Evolutionary conservation across 75 land plant genomes (phyloP), one percentile per base, ranked within the genome.

Genomic region (Adiantum capillusveneris): DNA sequence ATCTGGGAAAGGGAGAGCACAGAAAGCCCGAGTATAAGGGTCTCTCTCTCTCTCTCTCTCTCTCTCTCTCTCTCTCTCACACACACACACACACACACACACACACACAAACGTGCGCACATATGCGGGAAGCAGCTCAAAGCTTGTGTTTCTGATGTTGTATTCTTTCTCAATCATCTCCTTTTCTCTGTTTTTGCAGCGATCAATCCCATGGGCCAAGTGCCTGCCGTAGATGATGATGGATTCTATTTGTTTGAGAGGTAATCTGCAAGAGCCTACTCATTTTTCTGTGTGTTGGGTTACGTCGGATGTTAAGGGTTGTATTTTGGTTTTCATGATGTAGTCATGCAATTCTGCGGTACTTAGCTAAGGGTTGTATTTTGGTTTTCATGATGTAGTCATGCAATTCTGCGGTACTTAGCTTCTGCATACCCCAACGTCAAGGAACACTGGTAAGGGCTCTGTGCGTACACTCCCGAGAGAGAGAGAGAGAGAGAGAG

Each of bases 281-380:
- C n/a, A n/a, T n/a, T n/a, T n/a, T n/a, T n/a, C n/a, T n/a, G n/a
- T n/a, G n/a, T n/a, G n/a, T n/a, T n/a, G n/a, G n/a, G n/a, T n/a
- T n/a, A n/a, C n/a, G 9, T 18, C 30, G 21, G 17, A 20, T 7
- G 18, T 16, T 30, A 26, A 26, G 28, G 27, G 13, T 25, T 43
- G 0, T 19, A 11, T 34, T 43, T 53, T 12, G 26, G 0, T 18
- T 11, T 16, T 13, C 18, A 55, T 67, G 73, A 55, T 65, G 71
- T 90, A 91, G 97, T 60, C 97, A 91, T 70, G 81, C 97, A 45
- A 87, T 91, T 20, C 65, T 91, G 62, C 66, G 72, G 50, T 91
- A 91, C 71, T 57, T 91, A 31, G 18, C 26, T 30, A 26, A 26
- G 28, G 27, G 13, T 25, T 43, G 0, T 19, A 11, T 34, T 43